Evolutionary conservation across 2,329 filamentous ascomycete genomes (phyloP), one percentile per base, ranked within the genome.

Genomic region (Ceratocystis variospora): DNA sequence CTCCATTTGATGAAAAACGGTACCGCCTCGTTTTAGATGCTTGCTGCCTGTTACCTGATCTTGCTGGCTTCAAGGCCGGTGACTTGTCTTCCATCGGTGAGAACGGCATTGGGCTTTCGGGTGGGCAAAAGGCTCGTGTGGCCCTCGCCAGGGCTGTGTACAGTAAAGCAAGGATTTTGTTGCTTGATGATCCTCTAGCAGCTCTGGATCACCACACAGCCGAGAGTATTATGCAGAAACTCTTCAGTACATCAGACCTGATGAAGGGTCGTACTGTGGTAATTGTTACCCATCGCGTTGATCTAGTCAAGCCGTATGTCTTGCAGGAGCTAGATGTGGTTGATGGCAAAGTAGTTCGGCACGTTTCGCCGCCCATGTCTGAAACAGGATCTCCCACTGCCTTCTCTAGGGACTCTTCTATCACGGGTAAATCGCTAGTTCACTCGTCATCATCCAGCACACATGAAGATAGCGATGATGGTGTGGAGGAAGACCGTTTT

Each of bases 281-380:
- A n/a, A 83, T 91, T 53, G 89, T 93, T 61, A 91, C 90, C 0
- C 88, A 91, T 72, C 81, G 86, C 46, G 86, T 92, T n/a, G 87
- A 92, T 68, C 77, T 96, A 8, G 89, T 90, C 68, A 81, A 84
- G 22, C 79, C 82, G n/a, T 78, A 91, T 55, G 89, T 90, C 1
- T 79, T 86, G 62, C 88, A 94, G 71, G 81, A 90, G 17, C 76
- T 96, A 8, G 84, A 91, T 66, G 80, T 96, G 8, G 74, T 79
- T 0, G 78, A 86, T 45, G 87, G 88, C 0, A 57, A 37, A 7
- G 66, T 68, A 28, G 31, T 57, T 19, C 28, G 57, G 55, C 4
- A 59, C 28, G 31, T 17, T 17, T 59, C 28, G 55, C 28, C 5
- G 15, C 15, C 55, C 28, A 12, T 62, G 33, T 67, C 31, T 2